A percentile compares a stretch with the other conserved stretches of the same genome.
Evolutionary conservation across 345 rosid genomes (phyloP).

Genomic region (Murraya paniculata): DNA sequence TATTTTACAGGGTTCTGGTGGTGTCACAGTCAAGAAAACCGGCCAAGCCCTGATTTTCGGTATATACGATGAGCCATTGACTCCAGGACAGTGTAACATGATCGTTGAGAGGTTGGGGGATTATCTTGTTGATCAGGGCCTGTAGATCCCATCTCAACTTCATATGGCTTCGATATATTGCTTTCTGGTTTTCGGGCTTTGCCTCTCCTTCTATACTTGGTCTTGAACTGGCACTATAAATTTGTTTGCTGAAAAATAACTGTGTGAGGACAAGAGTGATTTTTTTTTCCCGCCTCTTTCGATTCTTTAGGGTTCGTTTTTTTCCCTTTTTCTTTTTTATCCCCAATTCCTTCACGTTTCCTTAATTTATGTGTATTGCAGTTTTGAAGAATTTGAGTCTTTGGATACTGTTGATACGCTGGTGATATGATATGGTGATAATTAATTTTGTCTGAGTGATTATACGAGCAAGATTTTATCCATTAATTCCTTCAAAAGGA

Average conservation of each 20-base stretch:
- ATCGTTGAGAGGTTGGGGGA: slow-evolving; percentile 87
- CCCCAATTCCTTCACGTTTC: neutral
- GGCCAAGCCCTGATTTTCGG: slow-evolving; percentile 69
- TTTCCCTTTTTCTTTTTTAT: too few species aligned
- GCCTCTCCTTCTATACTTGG: slow-evolving; percentile 13
- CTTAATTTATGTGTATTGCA: slow-evolving; percentile 5
- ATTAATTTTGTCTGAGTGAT: neutral
- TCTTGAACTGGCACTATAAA: slow-evolving; percentile 6
- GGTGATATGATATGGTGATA: neutral
- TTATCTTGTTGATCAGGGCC: slow-evolving; percentile 73
- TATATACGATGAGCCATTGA: slow-evolving; percentile 72
- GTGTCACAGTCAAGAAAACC: slow-evolving; percentile 75
- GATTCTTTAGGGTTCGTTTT: neutral
- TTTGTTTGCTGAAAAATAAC: slow-evolving; percentile 18
- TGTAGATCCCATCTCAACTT: slow-evolving; percentile 26
- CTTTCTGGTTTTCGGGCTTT: slow-evolving; percentile 7
- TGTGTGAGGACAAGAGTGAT: slow-evolving; percentile 11
- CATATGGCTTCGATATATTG: slow-evolving; percentile 1
- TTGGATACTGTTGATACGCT: slow-evolving; percentile 1
- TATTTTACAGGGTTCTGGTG: slow-evolving; percentile 61
- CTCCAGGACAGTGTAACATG: slow-evolving; percentile 90
- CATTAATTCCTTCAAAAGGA: neutral
- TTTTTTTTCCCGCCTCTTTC: neutral
- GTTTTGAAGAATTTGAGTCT: neutral
- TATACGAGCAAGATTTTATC: neutral